phyloP scores from a whole-genome alignment of 2,329 filamentous ascomycete species.

The Coccinonectria pachysandricola region DNA sequence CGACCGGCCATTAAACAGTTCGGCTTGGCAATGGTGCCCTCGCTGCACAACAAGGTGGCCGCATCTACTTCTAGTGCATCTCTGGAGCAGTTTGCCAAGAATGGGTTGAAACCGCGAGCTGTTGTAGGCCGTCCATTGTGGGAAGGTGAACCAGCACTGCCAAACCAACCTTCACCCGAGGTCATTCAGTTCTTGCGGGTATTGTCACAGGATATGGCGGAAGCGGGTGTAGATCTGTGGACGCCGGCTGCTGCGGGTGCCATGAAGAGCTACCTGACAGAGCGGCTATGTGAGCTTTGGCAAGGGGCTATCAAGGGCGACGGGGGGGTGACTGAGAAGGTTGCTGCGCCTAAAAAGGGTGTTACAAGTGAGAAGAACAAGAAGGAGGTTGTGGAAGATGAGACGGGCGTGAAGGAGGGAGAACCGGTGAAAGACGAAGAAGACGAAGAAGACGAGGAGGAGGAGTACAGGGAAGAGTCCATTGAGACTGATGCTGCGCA shows the following conservation, averaged over 20 bases:
- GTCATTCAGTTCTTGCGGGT: conserved; percentile 62
- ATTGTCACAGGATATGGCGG: conserved; percentile 57
- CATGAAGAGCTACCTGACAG: conserved; percentile 49
- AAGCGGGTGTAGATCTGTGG: conserved; percentile 71
- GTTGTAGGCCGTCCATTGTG: conserved; percentile 60
- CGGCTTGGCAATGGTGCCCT: conserved; percentile 49
- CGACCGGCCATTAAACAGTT: conserved; percentile 42
- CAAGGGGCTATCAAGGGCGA: conserved; percentile 28
- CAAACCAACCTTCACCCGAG: conserved; percentile 66
- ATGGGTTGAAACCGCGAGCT: conserved; percentile 31
- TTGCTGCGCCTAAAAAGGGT: background rate
- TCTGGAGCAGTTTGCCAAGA: conserved; percentile 36
- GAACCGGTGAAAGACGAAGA: conserved; percentile 4
- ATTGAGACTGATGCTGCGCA: conserved; percentile 1
- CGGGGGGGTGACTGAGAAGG: conserved; percentile 11
- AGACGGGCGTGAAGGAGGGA: conserved; percentile 1
- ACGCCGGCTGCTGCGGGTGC: conserved; percentile 53
- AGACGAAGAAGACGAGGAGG: conserved; percentile 3
- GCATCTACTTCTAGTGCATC: conserved; percentile 38
- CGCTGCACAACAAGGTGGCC: conserved; percentile 54
- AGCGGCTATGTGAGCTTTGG: conserved; percentile 42
- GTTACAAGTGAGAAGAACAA: conserved; percentile 7
- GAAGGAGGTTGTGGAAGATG: conserved; percentile 3
- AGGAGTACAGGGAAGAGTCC: conserved; percentile 7
- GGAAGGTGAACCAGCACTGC: conserved; percentile 68